phyloP scores from a whole-genome alignment of 2,329 filamentous ascomycete species.

The Colletotrichum musae region DNA sequence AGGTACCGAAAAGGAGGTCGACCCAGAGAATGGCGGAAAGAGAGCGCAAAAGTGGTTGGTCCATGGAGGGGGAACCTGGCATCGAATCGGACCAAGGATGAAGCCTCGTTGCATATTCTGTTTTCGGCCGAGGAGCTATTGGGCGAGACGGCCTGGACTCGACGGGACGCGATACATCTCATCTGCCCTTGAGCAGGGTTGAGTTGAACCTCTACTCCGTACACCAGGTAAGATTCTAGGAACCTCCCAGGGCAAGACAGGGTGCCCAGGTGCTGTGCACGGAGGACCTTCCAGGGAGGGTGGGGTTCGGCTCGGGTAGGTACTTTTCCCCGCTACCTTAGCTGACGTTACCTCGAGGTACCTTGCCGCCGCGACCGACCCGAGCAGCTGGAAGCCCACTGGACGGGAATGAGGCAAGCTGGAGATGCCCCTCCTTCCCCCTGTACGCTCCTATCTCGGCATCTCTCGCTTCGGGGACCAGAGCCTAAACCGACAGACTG shows the following conservation, averaged over 20 bases:
- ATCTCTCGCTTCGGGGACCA: neutral
- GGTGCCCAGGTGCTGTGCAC: constrained; percentile 13
- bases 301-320: neutral
- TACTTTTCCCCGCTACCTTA: constrained; percentile 19
- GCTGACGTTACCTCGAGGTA: neutral
- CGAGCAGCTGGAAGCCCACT: constrained; percentile 37
- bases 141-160: constrained; percentile 12
- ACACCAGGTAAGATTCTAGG: too few relatives aligned
- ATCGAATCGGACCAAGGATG: neutral
- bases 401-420: neutral
- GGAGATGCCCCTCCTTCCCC: neutral
- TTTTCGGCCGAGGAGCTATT: constrained; percentile 32
- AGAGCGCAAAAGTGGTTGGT: too few relatives aligned
- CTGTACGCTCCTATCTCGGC: constrained; percentile 9
- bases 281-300: constrained; percentile 15
- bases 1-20: too few relatives aligned
- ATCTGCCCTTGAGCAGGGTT: neutral
- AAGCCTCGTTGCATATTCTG: constrained; percentile 21
- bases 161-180: constrained; percentile 12
- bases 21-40: too few relatives aligned
- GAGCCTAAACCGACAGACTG: neutral
- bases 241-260: neutral
- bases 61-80: too few relatives aligned
- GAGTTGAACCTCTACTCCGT: too few relatives aligned
- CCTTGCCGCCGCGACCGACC: constrained; percentile 38